Base-by-base conservation (phyloP, 768 basidiomycete species). In the Chalciporus piperatus region DNA sequence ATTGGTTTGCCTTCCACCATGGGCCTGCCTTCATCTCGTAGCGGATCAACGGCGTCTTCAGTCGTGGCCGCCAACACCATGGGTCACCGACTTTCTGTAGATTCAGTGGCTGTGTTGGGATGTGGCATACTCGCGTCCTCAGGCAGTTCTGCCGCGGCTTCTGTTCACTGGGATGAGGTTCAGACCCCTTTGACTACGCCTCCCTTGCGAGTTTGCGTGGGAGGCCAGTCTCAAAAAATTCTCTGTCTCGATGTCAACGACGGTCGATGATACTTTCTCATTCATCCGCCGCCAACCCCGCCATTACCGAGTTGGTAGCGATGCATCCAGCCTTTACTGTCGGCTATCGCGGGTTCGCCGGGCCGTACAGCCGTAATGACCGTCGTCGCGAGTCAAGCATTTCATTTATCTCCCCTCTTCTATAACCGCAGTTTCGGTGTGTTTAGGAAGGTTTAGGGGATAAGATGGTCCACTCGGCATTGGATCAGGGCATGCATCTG, bases 271-370 rank as follows among this genome's bases (percentile, higher is more conserved):
- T n/a, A n/a, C n/a, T n/a, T n/a, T n/a, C n/a, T n/a, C n/a, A n/a
- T n/a, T n/a, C n/a, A n/a, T n/a, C n/a, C n/a, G n/a, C n/a, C n/a
- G n/a, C n/a, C n/a, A n/a, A n/a, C n/a, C n/a, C n/a, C n/a, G n/a
- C n/a, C n/a, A n/a, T n/a, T n/a, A n/a, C n/a, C 79, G 88, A 10
- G 81, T 87, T 12, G 88, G 85, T 25, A 89, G 86, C 48, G 87
- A 91, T 59, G 78, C 83, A 0, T 89, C 87, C 0, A 89, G 84
- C 63, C 89, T 89, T 71, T 89, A 87, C 59, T 87, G 86, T 79
- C 68, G 61, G 8, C 44, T 59, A 1, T 58, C 69, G 0, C 52
- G 59, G 6, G 32, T 56, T 28, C 66, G 67, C 54, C n/a, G n/a
- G n/a, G n/a, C 71, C 75, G 0, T 70, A 72, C 52, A 69, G 62